Evolutionary conservation across 768 basidiomycete species (phyloP), one percentile per base, ranked within the genome.

Genomic region (Mycena crocata): DNA sequence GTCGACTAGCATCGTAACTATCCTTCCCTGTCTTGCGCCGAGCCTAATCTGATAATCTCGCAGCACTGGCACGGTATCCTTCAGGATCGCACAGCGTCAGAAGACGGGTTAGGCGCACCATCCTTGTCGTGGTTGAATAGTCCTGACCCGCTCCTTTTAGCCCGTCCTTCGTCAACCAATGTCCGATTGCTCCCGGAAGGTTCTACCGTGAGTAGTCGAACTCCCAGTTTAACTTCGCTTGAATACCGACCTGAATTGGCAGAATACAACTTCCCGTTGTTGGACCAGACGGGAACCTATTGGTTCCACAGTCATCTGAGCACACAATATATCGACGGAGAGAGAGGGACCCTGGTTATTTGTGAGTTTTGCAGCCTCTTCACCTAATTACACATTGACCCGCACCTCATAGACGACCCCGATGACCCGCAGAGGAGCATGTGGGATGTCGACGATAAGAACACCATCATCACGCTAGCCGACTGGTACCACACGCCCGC

Each of bases 391-490:
- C n/a, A n/a, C n/a, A n/a, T n/a, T n/a, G n/a, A n/a, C 0, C 6
- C 23, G 2, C 28, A 14, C n/a, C 13, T n/a, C 13, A 19, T 4
- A 1, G 34, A 34, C 46, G 73, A 80, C 44, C 74, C 73, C 14
- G 30, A 74, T 10, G 79, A 81, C 63, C 79, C 79, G 10, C 69
- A 74, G 5, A n/a, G 30, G 23, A 31, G 35, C 35, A 37, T 79
- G 4, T 80, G 79, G 57, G 79, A 81, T 40, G 55, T 76, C 7
- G 78, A 78, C 55, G 69, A 79, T 56, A 78, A 68, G 63, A 42
- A 46, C 31, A 75, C 75, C 19, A 65, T 84, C 37, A 79, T 82
- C 55, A 72, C 73, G 2, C 51, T 72, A 12, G 66, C 64, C 21
- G 61, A 46, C 19, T 70, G 71, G 74, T 52, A 64, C n/a, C 58